Percentiles rank a stretch among this genome's conserved stretches.
Conservation (phyloP, 1,139 yeast species). For the Yamadazyma diddensiae region DNA sequence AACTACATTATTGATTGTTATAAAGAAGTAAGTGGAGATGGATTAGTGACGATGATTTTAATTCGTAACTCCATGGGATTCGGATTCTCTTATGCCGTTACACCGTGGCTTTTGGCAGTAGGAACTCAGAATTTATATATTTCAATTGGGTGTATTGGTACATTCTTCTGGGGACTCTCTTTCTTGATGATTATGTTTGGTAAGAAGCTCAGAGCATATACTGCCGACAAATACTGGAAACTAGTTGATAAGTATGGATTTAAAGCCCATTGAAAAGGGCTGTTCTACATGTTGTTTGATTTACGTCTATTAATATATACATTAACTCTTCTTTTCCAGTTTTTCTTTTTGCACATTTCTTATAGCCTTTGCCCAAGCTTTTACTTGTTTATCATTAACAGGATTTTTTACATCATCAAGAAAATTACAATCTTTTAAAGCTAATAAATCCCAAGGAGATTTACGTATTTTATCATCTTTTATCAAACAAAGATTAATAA, state of each 20-base stretch:
- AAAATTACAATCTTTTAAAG: slow-evolving; percentile 27
- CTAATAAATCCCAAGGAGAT: slow-evolving; percentile 56
- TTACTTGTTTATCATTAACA: slow-evolving; percentile 41
- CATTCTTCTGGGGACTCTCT: slow-evolving; percentile 21
- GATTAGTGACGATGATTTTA: slow-evolving; percentile 21
- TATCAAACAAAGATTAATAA: slow-evolving; percentile 65
- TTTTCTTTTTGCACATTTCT: slow-evolving; percentile 22
- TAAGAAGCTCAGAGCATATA: slow-evolving; percentile 18
- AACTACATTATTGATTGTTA: slow-evolving; percentile 22
- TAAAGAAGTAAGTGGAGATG: slow-evolving; percentile 21
- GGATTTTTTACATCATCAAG: slow-evolving; percentile 42
- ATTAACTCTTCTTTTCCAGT: slow-evolving; percentile 1
- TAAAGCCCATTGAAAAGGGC: slow-evolving; percentile 14
- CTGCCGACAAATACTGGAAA: slow-evolving; percentile 21
- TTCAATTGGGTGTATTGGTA: slow-evolving; percentile 21
- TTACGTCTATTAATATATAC: background rate
- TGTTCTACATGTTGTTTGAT: too few relatives aligned
- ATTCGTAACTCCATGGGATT: slow-evolving; percentile 22
- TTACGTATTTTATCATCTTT: slow-evolving; percentile 65
- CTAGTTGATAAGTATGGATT: slow-evolving; percentile 20
- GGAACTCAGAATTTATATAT: slow-evolving; percentile 21
- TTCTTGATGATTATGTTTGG: slow-evolving; percentile 23
- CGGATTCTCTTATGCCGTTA: slow-evolving; percentile 22
- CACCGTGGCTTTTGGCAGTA: slow-evolving; percentile 21
- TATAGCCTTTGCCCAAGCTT: slow-evolving; percentile 49